Evolutionary conservation across 2,329 filamentous ascomycete genomes (phyloP).

Genomic region (Raffaelea ambrosiae): DNA sequence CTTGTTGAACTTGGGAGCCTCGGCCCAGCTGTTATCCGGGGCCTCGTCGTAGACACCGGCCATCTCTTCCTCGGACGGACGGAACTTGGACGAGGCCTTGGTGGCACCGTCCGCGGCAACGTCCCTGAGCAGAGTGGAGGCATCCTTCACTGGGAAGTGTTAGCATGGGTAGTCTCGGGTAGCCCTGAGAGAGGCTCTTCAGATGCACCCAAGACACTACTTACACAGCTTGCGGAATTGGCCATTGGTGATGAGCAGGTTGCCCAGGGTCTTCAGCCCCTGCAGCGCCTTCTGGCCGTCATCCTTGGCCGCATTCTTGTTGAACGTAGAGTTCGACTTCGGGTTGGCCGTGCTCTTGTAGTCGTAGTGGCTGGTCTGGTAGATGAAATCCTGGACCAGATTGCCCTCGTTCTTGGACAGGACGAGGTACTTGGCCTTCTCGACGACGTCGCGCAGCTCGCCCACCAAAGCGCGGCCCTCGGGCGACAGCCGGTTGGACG

Average conservation of each 20-base stretch:
- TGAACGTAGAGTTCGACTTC: constrained; percentile 57
- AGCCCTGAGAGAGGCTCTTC: neutral
- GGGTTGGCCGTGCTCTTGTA: constrained; percentile 48
- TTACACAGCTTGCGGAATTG: constrained; percentile 85
- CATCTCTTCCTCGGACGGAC: constrained; percentile 70
- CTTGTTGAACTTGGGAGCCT: constrained; percentile 67
- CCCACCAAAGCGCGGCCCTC: constrained; percentile 74
- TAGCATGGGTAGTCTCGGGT: constrained; percentile 8
- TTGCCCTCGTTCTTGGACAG: constrained; percentile 94
- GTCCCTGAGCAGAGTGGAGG: constrained; percentile 71
- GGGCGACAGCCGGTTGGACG: constrained; percentile 66
- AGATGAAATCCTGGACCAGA: constrained; percentile 92
- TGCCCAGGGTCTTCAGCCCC: constrained; percentile 80
- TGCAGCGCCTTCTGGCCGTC: constrained; percentile 78
- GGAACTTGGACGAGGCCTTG: constrained; percentile 66
- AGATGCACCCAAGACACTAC: constrained; percentile 23
- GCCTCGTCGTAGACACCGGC: constrained; percentile 74
- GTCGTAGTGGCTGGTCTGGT: constrained; percentile 74
- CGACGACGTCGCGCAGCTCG: constrained; percentile 72
- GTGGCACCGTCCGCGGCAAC: constrained; percentile 84
- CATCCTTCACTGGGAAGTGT: constrained; percentile 56
- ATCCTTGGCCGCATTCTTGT: constrained; percentile 69
- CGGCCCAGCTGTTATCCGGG: constrained; percentile 89
- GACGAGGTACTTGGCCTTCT: constrained; percentile 74
- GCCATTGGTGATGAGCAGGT: constrained; percentile 86